Evolutionary conservation across 208 protist genomes (phyloP).

Genomic region (Kentomonas sorsogonicus): DNA sequence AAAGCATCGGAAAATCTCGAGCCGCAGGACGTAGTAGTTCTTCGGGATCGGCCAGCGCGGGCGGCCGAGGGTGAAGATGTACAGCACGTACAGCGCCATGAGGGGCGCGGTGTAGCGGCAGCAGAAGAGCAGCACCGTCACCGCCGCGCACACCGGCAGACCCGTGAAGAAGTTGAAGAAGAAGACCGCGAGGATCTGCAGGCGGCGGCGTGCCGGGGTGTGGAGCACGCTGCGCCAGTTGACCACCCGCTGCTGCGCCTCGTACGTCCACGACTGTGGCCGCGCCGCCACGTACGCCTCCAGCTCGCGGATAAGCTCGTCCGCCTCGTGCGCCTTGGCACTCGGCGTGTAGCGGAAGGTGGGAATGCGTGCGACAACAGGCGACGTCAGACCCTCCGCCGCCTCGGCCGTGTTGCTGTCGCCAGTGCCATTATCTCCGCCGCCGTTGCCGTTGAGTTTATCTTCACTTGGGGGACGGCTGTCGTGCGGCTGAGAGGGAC

Average conservation of each 20-base stretch:
- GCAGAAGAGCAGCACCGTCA: conserved; percentile 29
- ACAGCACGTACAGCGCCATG: conserved; percentile 58
- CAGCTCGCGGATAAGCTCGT: conserved; percentile 9
- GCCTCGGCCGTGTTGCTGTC: too few species aligned
- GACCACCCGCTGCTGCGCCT: conserved; percentile 16
- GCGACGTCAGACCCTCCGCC: too few species aligned
- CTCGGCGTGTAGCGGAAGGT: too few species aligned
- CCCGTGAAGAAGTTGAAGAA: conserved; percentile 35
- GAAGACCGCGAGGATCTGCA: conserved; percentile 53
- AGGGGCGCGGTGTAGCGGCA: conserved; percentile 47
- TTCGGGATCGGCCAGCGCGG: conserved; percentile 39
- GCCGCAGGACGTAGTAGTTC: conserved; percentile 17
- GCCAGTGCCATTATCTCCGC: too few species aligned
- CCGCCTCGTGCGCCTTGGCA: background rate
- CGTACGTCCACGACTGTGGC: conserved; percentile 20
- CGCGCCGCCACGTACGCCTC: conserved; percentile 38
- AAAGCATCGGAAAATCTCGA: conserved; percentile 54
- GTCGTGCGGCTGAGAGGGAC: too few species aligned
- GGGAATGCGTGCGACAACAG: too few species aligned
- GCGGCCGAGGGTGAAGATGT: conserved; percentile 54
- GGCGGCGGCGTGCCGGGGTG: conserved; percentile 37
- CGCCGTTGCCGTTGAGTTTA: too few species aligned
- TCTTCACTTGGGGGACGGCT: too few species aligned
- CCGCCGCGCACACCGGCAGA: conserved; percentile 25
- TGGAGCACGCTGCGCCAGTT: conserved; percentile 44